phyloP scores from a whole-genome alignment of 768 basidiomycete species.

The Boletus rufocinnamomeus region DNA sequence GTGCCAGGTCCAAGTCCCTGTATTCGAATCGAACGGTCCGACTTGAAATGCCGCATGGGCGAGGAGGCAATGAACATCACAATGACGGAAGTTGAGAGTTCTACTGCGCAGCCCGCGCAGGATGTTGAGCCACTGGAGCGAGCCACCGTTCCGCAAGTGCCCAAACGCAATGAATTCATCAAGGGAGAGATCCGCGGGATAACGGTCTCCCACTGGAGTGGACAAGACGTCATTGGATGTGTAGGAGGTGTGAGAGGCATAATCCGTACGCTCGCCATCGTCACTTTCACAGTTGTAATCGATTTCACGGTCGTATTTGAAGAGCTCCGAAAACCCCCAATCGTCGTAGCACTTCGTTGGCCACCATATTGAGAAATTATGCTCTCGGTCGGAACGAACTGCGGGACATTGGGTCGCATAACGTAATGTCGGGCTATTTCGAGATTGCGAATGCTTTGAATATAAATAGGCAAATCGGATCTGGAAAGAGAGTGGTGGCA shows the following conservation, averaged over 20 bases:
- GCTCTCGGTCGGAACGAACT: no score
- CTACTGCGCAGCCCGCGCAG: not conserved
- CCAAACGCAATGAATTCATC: not conserved
- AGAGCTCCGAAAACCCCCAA: no score
- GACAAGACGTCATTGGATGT: not conserved
- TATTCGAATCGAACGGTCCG: slow-evolving; percentile 26
- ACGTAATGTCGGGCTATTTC: no score
- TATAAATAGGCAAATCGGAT: no score
- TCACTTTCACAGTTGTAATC: no score
- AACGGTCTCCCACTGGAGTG: not conserved
- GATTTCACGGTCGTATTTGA: not conserved
- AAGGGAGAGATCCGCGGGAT: not conserved
- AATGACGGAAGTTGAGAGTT: not conserved
- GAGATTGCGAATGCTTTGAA: no score
- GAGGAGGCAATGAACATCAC: not conserved
- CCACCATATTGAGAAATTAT: no score
- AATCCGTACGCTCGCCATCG: no score
- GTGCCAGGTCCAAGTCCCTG: not conserved
- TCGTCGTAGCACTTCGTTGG: no score
- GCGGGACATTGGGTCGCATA: no score
- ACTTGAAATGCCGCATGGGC: not conserved
- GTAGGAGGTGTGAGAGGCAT: not conserved
- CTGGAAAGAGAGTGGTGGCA: no score
- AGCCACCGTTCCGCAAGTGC: not conserved
- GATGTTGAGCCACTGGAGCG: not conserved